phyloP scores from a whole-genome alignment of 495 filamentous ascomycete species.

The Penicillium bialowiezense region DNA sequence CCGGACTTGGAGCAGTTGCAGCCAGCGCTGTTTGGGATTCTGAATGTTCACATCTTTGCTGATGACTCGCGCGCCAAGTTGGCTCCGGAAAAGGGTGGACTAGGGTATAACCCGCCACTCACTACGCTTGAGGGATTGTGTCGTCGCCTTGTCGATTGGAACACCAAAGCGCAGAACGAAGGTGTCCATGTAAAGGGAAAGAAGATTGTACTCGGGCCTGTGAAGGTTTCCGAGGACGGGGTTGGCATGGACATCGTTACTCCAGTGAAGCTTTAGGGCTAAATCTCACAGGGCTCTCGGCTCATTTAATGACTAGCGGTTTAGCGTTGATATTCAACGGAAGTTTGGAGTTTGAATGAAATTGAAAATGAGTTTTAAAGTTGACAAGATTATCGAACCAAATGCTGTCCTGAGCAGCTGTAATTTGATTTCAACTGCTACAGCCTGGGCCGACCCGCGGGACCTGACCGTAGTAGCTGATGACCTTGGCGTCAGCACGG shows the following conservation, averaged over 20 bases:
- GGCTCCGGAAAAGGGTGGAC: constrained; percentile 42
- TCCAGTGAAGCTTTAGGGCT: constrained; percentile 9
- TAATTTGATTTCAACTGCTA: background rate
- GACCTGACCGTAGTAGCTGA: background rate
- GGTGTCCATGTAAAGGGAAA: constrained; percentile 7
- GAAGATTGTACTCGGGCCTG: constrained; percentile 2
- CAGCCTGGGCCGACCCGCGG: constrained; percentile 4
- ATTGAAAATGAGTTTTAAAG: too few relatives aligned
- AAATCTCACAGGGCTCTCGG: background rate
- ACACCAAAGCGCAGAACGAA: constrained; percentile 24
- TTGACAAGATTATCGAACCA: too few relatives aligned
- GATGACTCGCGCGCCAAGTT: constrained; percentile 43
- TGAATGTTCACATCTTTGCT: constrained; percentile 46
- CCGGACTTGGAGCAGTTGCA: constrained; percentile 50
- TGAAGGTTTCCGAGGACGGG: constrained; percentile 15
- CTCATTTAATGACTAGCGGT: too few relatives aligned
- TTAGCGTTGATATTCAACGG: too few relatives aligned
- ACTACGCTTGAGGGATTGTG: constrained; percentile 55
- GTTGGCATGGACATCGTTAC: constrained; percentile 21
- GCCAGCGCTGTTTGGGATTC: constrained; percentile 51
- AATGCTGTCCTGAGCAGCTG: background rate
- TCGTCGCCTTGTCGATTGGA: constrained; percentile 53
- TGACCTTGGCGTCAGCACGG: background rate
- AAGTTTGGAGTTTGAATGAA: too few relatives aligned
- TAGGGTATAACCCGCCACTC: constrained; percentile 50